Conservation (phyloP, 495 filamentous ascomycete species). For the Hypoxylon lienhwacheense region DNA sequence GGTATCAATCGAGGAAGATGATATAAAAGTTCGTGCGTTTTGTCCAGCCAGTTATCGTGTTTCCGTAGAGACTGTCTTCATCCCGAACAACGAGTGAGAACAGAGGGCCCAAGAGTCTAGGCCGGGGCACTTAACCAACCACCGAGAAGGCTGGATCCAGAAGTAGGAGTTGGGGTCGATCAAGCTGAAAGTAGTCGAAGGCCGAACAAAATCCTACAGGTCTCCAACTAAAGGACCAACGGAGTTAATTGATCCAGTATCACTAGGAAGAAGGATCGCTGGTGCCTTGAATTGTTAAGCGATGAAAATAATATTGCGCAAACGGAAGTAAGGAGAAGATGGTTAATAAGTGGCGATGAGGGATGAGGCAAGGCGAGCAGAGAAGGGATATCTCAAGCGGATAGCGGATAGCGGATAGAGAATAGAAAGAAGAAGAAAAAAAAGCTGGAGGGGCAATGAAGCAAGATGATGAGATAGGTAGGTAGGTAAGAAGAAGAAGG, state of each 20-base stretch:
- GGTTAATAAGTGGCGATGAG: constrained; percentile 9
- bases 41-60: constrained; percentile 33
- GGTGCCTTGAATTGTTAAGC: constrained; percentile 6
- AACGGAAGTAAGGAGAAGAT: not conserved
- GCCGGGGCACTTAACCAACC: constrained; percentile 40
- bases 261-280: constrained; percentile 4
- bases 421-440: constrained; percentile 7
- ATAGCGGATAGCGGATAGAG: too few species aligned
- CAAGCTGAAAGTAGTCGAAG: constrained; percentile 32
- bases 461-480: constrained; percentile 37
- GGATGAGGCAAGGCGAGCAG: constrained; percentile 22
- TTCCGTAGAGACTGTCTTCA: constrained; percentile 33
- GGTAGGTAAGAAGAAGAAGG: constrained; percentile 15
- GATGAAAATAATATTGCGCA: constrained; percentile 20
- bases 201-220: constrained; percentile 28
- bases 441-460: constrained; percentile 34
- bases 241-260: constrained; percentile 16
- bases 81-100: constrained; percentile 38
- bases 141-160: constrained; percentile 35
- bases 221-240: constrained; percentile 18
- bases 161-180: constrained; percentile 38
- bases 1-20: constrained; percentile 17
- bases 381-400: constrained; percentile 9
- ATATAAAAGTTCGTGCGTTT: constrained; percentile 13
- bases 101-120: constrained; percentile 33